Conservation (phyloP, 2,329 filamentous ascomycete genomes). For the Talaromyces sp. region DNA sequence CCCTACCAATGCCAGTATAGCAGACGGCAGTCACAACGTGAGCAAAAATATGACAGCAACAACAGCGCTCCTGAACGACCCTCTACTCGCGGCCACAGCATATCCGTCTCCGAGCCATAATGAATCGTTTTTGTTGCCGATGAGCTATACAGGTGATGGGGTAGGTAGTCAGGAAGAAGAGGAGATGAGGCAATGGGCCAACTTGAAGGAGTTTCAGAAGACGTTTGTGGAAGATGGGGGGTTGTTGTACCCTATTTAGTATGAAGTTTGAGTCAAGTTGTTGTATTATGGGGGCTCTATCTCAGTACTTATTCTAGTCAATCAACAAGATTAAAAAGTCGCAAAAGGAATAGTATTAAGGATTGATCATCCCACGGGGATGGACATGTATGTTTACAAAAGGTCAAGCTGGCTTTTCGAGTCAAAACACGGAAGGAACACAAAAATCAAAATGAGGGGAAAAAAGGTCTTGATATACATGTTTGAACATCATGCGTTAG, state of each 20-base stretch:
- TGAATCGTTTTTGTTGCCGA: slow-evolving; percentile 30
- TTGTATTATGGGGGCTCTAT: not conserved
- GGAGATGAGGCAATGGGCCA: slow-evolving; percentile 73
- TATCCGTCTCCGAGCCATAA: slow-evolving; percentile 11
- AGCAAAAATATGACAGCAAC: not conserved
- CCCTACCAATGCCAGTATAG: not conserved
- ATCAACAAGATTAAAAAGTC: not conserved
- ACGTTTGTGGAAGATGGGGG: slow-evolving; percentile 67
- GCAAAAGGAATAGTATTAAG: not conserved
- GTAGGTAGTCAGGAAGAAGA: slow-evolving; percentile 63
- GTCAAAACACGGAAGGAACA: not conserved
- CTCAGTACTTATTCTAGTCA: not conserved
- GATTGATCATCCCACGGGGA: not conserved
- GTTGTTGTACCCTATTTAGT: slow-evolving; percentile 25
- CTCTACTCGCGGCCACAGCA: slow-evolving; percentile 24
- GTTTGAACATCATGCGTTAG: not conserved
- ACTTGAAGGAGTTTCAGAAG: slow-evolving; percentile 72
- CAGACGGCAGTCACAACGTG: not conserved
- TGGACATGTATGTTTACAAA: not conserved
- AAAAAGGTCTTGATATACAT: not conserved
- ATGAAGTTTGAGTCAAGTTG: not conserved
- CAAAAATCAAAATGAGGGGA: not conserved
- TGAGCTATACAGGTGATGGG: slow-evolving; percentile 33
- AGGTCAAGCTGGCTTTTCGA: not conserved
- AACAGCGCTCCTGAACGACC: slow-evolving; percentile 8